These are phyloP conservation scores for Yueomyces sinensis DNA, from an alignment of 805 yeast genomes.

Conservation along the genomic window DNA sequence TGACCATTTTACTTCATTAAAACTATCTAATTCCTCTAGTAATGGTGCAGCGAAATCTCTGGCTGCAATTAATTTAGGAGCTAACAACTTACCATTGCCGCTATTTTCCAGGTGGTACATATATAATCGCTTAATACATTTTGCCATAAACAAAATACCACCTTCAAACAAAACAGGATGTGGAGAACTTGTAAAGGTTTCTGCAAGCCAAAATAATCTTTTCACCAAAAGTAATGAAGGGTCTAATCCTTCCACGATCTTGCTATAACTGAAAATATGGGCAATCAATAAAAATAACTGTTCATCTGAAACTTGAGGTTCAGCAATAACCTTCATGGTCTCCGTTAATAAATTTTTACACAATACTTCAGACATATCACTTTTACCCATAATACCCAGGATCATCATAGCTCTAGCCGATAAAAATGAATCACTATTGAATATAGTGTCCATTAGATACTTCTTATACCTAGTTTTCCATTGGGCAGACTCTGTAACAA, in stretches of 20 bases:
- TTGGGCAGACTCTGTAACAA: constrained; percentile 32
- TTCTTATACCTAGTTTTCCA: constrained; percentile 60
- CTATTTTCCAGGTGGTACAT: constrained; percentile 21
- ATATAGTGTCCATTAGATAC: constrained; percentile 48
- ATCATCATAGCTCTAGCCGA: constrained; percentile 58
- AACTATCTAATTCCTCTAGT: constrained; percentile 31
- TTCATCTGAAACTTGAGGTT: constrained; percentile 22
- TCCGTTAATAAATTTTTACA: constrained; percentile 23
- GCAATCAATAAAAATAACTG: constrained; percentile 22
- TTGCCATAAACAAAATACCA: constrained; percentile 27
- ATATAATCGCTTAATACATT: constrained; percentile 22
- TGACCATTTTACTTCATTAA: constrained; percentile 28
- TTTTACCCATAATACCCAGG: constrained; percentile 52
- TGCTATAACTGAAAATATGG: constrained; percentile 28
- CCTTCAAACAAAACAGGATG: constrained; percentile 28
- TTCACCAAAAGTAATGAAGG: constrained; percentile 20
- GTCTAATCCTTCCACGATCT: constrained; percentile 27
- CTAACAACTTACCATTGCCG: constrained; percentile 18
- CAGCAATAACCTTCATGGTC: constrained; percentile 24
- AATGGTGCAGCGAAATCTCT: constrained; percentile 29
- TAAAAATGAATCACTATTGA: constrained; percentile 39
- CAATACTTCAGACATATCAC: constrained; percentile 47
- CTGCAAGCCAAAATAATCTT: constrained; percentile 28
- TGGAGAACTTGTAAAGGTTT: constrained; percentile 22
- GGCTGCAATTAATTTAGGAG: constrained; percentile 18